Base-by-base conservation (phyloP, 192 early-diverging fungal species). In the Coemansia guatemalensis region DNA sequence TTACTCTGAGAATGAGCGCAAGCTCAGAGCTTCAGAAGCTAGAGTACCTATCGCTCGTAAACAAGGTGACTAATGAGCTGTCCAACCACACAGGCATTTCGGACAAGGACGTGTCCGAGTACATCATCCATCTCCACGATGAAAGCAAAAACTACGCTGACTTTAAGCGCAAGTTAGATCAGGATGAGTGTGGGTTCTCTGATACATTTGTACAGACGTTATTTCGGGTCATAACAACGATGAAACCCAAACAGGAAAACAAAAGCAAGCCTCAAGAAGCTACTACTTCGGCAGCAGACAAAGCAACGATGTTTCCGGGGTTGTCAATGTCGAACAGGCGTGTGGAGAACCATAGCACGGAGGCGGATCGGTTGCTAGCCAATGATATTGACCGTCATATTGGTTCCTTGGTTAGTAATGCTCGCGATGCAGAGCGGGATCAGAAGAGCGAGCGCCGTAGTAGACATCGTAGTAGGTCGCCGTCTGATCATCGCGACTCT, bases 51-150 rank as follows among this genome's bases (percentile, higher is more conserved):
- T 92, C 92, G 48, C 78, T 97, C 35, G 91, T 99, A 8, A 87
- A 88, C 65, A 95, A 95, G 74, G 88, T 99, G 48, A 85, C 91
- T 32, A 91, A 85, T 58, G 97, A 99, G 80, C 81, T 99, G 21
- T 81, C 88, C 22, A 97, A 97, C 79, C 97, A 99, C 68, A 90
- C 85, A 32, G 93, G 92, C 8, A 84, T 96, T 62, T 87, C 90
- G 41, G 95, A 97, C 82, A 95, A 93, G 73, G 87, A 87, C 24
- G 68, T 90, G 52, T 94, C 97, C 58, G 97, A 99, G 67, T 99
- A 91, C 65, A 85, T 99, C 48, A 88, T 99, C 41, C 84, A 90
- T 63, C 65, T 97, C 25, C 95, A 99, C 67, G 84, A 85, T 27
- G 75, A 90, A 70, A 85, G 83, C 62, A 83, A 75, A 53, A 81